phyloP scores from a whole-genome alignment of 2,329 filamentous ascomycete genomes.

The Colletotrichum sp. region DNA sequence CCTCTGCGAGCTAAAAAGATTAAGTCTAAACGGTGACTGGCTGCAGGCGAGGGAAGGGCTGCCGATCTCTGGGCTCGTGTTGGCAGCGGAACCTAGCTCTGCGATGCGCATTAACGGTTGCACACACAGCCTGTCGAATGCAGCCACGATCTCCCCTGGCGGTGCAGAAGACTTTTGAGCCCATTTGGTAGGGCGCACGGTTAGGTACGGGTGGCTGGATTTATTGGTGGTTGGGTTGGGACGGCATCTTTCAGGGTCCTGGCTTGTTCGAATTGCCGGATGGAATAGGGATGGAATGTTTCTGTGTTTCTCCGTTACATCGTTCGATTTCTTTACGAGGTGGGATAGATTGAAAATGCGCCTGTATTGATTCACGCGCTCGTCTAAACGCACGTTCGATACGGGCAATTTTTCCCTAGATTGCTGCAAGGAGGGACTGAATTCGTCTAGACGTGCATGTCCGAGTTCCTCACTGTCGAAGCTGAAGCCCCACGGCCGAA shows the following conservation, averaged over 20 bases:
- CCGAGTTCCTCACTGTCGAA: background rate
- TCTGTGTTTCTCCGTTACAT: background rate
- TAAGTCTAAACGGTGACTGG: background rate
- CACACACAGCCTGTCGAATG: background rate
- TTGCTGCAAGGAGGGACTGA: background rate
- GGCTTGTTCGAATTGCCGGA: background rate
- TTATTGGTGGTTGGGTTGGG: background rate
- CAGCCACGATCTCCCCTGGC: background rate
- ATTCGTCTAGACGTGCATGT: background rate
- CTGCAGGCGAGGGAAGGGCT: background rate
- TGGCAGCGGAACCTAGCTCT: background rate
- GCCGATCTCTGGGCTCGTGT: slow-evolving; percentile 10
- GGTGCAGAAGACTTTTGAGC: background rate
- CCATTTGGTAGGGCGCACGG: background rate
- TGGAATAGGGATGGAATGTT: background rate
- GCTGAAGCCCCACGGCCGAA: background rate
- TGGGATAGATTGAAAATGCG: background rate
- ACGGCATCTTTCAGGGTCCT: background rate
- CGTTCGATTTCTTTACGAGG: background rate
- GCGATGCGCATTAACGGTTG: background rate
- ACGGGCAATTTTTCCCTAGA: background rate
- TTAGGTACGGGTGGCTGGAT: background rate
- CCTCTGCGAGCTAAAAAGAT: background rate
- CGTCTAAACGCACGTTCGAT: background rate
- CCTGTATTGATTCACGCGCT: background rate